phyloP scores from a whole-genome alignment of 225 moss, liverwort and hornwort species.

The Polytrichum commune region DNA sequence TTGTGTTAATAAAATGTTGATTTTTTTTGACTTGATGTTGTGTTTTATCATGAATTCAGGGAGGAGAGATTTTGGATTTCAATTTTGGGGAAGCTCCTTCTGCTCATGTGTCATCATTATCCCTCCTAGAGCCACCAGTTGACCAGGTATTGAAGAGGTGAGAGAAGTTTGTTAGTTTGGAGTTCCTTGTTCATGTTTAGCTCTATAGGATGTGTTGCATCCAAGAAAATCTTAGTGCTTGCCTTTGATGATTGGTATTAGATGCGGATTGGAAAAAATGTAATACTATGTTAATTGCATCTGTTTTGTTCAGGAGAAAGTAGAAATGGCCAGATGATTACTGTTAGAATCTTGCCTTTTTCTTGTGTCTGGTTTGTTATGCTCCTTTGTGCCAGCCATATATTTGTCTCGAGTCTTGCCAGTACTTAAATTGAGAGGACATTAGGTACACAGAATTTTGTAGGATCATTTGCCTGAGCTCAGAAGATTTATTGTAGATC shows the following conservation, averaged over 20 bases:
- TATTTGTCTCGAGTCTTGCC: too few species aligned
- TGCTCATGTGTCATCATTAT: slow-evolving; percentile 27
- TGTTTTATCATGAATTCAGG: slow-evolving; percentile 36
- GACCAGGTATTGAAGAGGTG: slow-evolving; percentile 64
- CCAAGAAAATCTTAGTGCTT: background rate
- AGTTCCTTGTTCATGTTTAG: background rate
- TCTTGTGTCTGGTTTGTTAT: background rate
- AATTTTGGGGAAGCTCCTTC: slow-evolving; percentile 29
- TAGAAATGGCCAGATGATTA: too few species aligned
- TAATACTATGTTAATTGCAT: too few species aligned
- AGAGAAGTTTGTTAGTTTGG: slow-evolving; percentile 2
- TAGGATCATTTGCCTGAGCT: too few species aligned
- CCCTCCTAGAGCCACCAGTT: slow-evolving; percentile 62
- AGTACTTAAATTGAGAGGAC: too few species aligned
- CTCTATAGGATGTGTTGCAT: background rate
- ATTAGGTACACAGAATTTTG: too few species aligned
- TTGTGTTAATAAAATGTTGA: too few species aligned
- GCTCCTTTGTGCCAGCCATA: too few species aligned
- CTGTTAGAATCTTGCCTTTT: background rate
- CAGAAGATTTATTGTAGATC: too few species aligned
- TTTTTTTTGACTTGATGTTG: background rate
- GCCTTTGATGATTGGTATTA: too few species aligned
- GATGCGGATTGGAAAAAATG: too few species aligned
- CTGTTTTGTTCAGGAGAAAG: too few species aligned
- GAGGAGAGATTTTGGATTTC: slow-evolving; percentile 77